Conservation (phyloP, 139 green algal genomes). For the Auxenochlorella protothecoides region DNA sequence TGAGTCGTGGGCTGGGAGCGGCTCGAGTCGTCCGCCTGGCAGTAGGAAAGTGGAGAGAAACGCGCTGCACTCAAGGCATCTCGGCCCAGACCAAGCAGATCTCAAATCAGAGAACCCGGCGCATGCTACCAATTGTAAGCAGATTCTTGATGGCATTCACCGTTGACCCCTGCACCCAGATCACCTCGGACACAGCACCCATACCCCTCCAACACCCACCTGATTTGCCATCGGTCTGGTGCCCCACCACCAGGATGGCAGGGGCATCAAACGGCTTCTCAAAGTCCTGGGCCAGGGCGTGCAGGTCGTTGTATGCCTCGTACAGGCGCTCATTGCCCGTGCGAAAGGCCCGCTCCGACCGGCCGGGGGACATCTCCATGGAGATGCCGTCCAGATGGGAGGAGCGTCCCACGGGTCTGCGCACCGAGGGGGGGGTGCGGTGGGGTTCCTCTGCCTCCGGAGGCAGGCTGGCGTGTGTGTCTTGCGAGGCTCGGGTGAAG, state of each 20-base stretch:
- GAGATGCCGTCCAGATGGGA: slow-evolving; percentile 2
- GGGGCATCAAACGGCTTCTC: slow-evolving; percentile 92
- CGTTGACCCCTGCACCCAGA: too few species aligned
- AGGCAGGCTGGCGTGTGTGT: slow-evolving; percentile 5
- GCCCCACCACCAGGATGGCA: slow-evolving; percentile 89
- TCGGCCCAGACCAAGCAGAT: too few species aligned
- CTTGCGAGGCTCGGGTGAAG: slow-evolving; percentile 21
- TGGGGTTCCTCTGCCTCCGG: slow-evolving; percentile 21
- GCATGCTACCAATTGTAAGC: too few species aligned
- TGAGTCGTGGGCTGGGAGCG: not conserved
- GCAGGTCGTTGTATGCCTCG: slow-evolving; percentile 88
- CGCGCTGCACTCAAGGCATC: too few species aligned
- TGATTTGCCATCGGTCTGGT: slow-evolving; percentile 95
- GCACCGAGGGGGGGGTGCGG: slow-evolving; percentile 27
- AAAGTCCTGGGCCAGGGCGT: slow-evolving; percentile 82
- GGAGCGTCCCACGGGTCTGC: slow-evolving; percentile 2
- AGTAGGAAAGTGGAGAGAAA: too few species aligned
- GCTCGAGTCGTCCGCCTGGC: too few species aligned
- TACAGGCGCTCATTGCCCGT: slow-evolving; percentile 79
- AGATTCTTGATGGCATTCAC: too few species aligned
- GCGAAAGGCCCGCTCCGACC: slow-evolving; percentile 35
- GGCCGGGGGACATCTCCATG: slow-evolving; percentile 28
- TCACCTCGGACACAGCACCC: too few species aligned
- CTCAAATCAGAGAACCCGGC: too few species aligned
- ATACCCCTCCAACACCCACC: slow-evolving; percentile 25